A percentile compares a stretch with the other conserved stretches of the same genome.
Evolutionary conservation across 108 stramenopile genomes (phyloP).

Genomic region (Cylindrotheca closterium): DNA sequence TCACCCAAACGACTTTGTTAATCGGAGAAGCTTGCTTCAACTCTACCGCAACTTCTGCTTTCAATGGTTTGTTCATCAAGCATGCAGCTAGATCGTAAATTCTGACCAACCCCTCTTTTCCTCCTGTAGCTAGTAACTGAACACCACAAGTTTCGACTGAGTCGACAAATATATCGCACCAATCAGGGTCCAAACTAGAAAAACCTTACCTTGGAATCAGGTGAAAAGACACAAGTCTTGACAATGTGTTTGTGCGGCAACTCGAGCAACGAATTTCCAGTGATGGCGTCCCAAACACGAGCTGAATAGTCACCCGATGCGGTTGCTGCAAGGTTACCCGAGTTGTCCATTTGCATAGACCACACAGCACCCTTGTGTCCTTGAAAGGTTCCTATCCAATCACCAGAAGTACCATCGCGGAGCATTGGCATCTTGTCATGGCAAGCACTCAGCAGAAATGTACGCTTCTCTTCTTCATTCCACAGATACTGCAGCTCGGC

Average conservation of each 20-base stretch:
- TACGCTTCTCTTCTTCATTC: conserved; percentile 49
- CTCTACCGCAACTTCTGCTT: not conserved
- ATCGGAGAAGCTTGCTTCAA: conserved; percentile 41
- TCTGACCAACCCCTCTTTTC: conserved; percentile 91
- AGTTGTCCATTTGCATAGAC: conserved; percentile 87
- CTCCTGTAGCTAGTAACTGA: conserved; percentile 84
- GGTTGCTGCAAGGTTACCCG: conserved; percentile 83
- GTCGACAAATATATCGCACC: no score
- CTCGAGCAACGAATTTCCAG: conserved; percentile 62
- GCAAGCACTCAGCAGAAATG: conserved; percentile 81
- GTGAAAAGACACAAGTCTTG: conserved; percentile 92
- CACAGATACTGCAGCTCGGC: conserved; percentile 85
- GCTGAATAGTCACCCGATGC: conserved; percentile 89
- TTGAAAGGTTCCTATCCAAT: conserved; percentile 98
- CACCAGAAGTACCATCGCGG: conserved; percentile 91
- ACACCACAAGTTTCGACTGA: no score
- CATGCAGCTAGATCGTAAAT: conserved; percentile 70
- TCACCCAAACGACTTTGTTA: conserved; percentile 72
- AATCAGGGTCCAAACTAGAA: no score
- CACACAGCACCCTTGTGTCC: conserved; percentile 99
- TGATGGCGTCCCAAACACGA: conserved; percentile 90
- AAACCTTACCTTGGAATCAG: conserved; percentile 39
- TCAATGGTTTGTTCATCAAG: not conserved
- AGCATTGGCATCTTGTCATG: conserved; percentile 94
- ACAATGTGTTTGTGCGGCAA: conserved; percentile 96